These are phyloP conservation scores for Podospora pseudopauciseta DNA, from an alignment of 495 filamentous ascomycete genomes.

Conservation along the genomic window DNA sequence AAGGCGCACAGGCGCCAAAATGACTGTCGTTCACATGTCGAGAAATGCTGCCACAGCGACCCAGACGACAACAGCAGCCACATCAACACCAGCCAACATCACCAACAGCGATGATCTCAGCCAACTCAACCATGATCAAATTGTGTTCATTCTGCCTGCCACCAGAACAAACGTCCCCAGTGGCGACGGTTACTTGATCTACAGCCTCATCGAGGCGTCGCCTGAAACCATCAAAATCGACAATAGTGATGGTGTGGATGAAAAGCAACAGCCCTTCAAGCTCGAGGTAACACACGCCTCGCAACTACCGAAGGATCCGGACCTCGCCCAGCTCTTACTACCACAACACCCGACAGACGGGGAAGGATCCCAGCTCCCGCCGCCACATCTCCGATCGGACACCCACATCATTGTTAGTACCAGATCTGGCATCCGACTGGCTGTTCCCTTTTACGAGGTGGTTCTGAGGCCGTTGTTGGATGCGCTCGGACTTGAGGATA, in stretches of 20 bases:
- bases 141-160: constrained; percentile 32
- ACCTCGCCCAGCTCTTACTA: background rate
- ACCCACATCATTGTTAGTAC: constrained; percentile 72
- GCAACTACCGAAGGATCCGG: constrained; percentile 29
- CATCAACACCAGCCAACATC: background rate
- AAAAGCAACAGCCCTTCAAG: constrained; percentile 26
- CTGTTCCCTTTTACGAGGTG: constrained; percentile 52
- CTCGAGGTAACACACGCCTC: constrained; percentile 24
- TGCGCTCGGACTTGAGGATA: constrained; percentile 13
- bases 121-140: constrained; percentile 30
- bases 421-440: constrained; percentile 63
- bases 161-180: background rate
- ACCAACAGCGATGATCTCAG: background rate
- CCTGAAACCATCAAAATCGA: constrained; percentile 1
- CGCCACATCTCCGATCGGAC: constrained; percentile 31
- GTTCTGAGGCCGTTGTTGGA: constrained; percentile 57
- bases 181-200: constrained; percentile 30
- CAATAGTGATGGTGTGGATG: background rate
- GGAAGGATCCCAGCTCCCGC: constrained; percentile 10
- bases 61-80: background rate
- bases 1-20: background rate
- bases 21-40: constrained; percentile 6
- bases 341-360: background rate
- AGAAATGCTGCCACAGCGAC: background rate
- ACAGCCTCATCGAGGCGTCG: constrained; percentile 32